Evolutionary conservation across 2,329 filamentous ascomycete species (phyloP).

Genomic region (Ampelomyces quisqualis): DNA sequence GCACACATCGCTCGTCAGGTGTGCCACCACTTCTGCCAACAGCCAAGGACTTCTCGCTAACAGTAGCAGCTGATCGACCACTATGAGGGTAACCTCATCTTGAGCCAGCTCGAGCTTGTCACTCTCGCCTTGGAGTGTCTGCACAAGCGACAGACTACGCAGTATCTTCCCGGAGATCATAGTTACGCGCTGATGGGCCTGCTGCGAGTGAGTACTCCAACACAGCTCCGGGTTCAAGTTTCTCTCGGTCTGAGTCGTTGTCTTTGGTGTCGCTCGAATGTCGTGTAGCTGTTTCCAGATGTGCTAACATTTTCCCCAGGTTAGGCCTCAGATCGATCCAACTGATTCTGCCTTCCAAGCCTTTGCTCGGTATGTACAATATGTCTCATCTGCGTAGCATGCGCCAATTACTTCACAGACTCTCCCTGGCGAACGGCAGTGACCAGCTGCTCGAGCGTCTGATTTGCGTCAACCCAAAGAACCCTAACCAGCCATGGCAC

Average conservation of each 20-base stretch:
- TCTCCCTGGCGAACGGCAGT: constrained; percentile 51
- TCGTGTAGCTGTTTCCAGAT: neutral
- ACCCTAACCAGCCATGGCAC: constrained; percentile 43
- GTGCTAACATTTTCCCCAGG: neutral
- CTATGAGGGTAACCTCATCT: constrained; percentile 46
- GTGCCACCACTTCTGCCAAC: neutral
- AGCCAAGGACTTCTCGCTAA: constrained; percentile 3
- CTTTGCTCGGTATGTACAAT: constrained; percentile 43
- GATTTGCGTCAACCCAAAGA: constrained; percentile 46
- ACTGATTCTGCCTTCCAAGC: constrained; percentile 51
- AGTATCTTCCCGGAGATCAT: constrained; percentile 46
- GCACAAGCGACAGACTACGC: constrained; percentile 40
- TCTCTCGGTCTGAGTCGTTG: too few species aligned
- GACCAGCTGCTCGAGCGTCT: constrained; percentile 50
- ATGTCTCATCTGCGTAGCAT: too few species aligned
- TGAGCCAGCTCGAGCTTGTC: constrained; percentile 48
- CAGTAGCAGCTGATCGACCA: constrained; percentile 48
- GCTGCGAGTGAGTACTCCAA: constrained; percentile 28
- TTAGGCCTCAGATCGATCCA: constrained; percentile 42
- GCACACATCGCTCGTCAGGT: constrained; percentile 37
- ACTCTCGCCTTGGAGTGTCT: constrained; percentile 47
- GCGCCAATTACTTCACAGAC: constrained; percentile 12
- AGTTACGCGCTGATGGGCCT: constrained; percentile 53
- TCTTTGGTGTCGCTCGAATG: too few species aligned
- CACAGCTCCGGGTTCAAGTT: neutral